phyloP scores from a whole-genome alignment of 1,284 basidiomycete species.

The Ganoderma multipileum region DNA sequence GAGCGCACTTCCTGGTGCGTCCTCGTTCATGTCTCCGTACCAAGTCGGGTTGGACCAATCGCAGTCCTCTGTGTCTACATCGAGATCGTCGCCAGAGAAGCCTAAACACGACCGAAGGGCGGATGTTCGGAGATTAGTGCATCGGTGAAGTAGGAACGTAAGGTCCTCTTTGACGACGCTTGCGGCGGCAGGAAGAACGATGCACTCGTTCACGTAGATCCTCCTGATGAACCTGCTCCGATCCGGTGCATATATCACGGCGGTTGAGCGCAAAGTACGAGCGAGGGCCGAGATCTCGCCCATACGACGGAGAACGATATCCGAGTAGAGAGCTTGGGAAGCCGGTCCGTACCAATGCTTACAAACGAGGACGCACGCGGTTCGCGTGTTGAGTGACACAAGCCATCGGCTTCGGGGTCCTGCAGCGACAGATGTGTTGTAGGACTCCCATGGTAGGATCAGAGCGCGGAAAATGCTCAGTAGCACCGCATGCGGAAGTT shows the following conservation, averaged over 20 bases:
- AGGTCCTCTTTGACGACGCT: constrained; percentile 1
- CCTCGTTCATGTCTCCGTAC: background rate
- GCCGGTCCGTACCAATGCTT: constrained; percentile 13
- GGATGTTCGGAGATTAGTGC: background rate
- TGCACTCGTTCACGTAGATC: constrained; percentile 4
- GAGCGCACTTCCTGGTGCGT: background rate
- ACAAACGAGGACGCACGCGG: constrained; percentile 8
- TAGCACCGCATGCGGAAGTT: background rate
- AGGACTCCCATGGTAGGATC: background rate
- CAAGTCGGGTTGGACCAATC: background rate
- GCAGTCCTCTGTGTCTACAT: background rate
- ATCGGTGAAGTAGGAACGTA: constrained; percentile 1
- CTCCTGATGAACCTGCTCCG: constrained; percentile 8
- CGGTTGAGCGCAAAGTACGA: constrained; percentile 4
- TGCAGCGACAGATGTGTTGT: constrained; percentile 5
- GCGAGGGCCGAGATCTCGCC: constrained; percentile 13
- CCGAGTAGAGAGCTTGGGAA: constrained; percentile 9
- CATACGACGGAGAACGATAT: constrained; percentile 13
- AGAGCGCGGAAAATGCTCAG: background rate
- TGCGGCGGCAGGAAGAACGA: background rate
- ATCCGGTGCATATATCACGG: background rate
- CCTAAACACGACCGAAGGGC: background rate
- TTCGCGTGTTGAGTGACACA: constrained; percentile 7
- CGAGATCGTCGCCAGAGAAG: background rate
- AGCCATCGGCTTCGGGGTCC: constrained; percentile 10